Percentiles rank a stretch among this genome's conserved stretches.
Conservation (phyloP, 2,329 filamentous ascomycete species). For the Mollisia scopiformis region DNA sequence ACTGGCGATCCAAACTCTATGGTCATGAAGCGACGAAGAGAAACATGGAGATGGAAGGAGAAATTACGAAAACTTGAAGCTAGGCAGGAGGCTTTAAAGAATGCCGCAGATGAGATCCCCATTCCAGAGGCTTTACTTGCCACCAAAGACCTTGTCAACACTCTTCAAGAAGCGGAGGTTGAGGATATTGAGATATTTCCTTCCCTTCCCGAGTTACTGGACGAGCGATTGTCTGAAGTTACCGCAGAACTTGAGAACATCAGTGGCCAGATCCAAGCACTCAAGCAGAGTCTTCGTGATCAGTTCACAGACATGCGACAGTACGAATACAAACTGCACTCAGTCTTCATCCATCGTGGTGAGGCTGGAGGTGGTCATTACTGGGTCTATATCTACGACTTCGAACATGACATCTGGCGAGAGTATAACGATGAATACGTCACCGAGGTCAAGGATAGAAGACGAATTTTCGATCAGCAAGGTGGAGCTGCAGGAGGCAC, state of each 20-base stretch:
- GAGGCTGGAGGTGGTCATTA: slow-evolving; percentile 80
- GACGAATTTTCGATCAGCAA: slow-evolving; percentile 70
- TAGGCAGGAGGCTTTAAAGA: slow-evolving; percentile 32
- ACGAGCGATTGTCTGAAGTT: slow-evolving; percentile 47
- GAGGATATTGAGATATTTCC: slow-evolving; percentile 47
- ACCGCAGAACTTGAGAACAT: slow-evolving; percentile 48
- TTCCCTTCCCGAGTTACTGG: slow-evolving; percentile 44
- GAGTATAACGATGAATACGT: slow-evolving; percentile 93
- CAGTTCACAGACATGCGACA: slow-evolving; percentile 67
- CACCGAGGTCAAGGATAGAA: slow-evolving; percentile 64
- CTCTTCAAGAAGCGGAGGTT: slow-evolving; percentile 43
- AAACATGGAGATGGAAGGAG: slow-evolving; percentile 76
- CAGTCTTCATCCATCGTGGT: slow-evolving; percentile 89
- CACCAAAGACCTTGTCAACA: slow-evolving; percentile 45
- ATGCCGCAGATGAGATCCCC: slow-evolving; percentile 26
- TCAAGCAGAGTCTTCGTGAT: slow-evolving; percentile 42
- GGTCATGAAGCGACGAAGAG: slow-evolving; percentile 65
- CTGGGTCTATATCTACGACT: slow-evolving; percentile 80
- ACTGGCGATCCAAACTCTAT: slow-evolving; percentile 57
- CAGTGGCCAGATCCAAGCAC: slow-evolving; percentile 50
- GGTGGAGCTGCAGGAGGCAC: slow-evolving; percentile 69
- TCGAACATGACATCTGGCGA: slow-evolving; percentile 71
- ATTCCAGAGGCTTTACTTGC: slow-evolving; percentile 34
- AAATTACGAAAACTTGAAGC: slow-evolving; percentile 59
- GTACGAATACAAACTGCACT: slow-evolving; percentile 81